A percentile compares a stretch with the other conserved stretches of the same genome.
phyloP scores from a whole-genome alignment of 1,139 yeast genomes.

The Debaryomyces sp. region DNA sequence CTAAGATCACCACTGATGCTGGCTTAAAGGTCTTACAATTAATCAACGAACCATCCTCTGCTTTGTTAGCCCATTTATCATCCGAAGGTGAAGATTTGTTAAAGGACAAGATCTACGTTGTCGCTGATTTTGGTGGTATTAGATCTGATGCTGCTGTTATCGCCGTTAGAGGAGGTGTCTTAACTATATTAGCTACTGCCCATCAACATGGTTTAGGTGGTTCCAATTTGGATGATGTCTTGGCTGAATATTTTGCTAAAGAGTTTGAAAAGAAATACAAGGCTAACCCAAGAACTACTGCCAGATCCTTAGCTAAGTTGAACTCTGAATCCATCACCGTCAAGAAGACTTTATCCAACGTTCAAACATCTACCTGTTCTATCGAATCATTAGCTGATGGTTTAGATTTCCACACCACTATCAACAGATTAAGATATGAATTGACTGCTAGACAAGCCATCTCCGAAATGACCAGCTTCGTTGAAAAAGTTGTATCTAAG shows the following conservation, averaged over 20 bases:
- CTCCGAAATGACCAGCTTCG: constrained; percentile 73
- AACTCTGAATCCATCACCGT: constrained; percentile 81
- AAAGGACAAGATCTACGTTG: constrained; percentile 82
- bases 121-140: constrained; percentile 96
- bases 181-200: constrained; percentile 84
- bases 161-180: constrained; percentile 90
- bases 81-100: constrained; percentile 56
- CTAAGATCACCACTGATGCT: constrained; percentile 64
- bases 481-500: constrained; percentile 73
- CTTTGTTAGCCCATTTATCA: constrained; percentile 75
- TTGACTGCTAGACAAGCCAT: constrained; percentile 80
- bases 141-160: constrained; percentile 96
- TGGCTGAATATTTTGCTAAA: constrained; percentile 83
- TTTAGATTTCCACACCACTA: constrained; percentile 86
- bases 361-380: constrained; percentile 85
- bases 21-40: constrained; percentile 84
- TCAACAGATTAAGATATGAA: constrained; percentile 94
- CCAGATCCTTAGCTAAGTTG: constrained; percentile 88
- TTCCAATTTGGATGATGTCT: constrained; percentile 75
- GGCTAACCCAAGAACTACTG: constrained; percentile 77
- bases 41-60: constrained; percentile 92
- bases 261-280: constrained; percentile 91
- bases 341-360: constrained; percentile 91
- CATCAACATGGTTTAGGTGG: constrained; percentile 91
- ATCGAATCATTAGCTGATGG: constrained; percentile 96